Percentiles rank a stretch among this genome's conserved stretches.
Evolutionary conservation across 352 stramenopile species (phyloP).

Genomic region (Pythium plurisporium): DNA sequence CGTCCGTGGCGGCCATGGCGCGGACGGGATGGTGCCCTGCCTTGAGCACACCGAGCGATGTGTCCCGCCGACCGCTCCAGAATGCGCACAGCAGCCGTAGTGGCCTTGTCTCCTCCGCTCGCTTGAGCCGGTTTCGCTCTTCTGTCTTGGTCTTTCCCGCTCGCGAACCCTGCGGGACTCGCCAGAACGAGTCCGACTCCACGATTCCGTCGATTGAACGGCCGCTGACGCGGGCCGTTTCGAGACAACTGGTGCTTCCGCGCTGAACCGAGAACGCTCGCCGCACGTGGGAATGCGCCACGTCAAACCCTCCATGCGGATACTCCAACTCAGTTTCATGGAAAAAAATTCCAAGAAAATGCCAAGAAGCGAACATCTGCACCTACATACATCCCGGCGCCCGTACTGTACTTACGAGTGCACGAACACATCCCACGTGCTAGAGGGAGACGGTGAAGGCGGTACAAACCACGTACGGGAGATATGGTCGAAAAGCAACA

Average conservation of each 20-base stretch:
- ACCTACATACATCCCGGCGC: background rate
- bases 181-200: slow-evolving; percentile 8
- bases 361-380: background rate
- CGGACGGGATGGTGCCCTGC: slow-evolving; percentile 2
- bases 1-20: background rate
- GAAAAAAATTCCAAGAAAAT: slow-evolving; percentile 7
- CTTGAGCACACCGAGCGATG: background rate
- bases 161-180: background rate
- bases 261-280: slow-evolving; percentile 17
- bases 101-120: background rate
- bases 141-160: background rate
- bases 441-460: background rate
- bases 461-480: slow-evolving; percentile 63
- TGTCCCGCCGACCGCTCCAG: background rate
- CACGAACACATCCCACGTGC: slow-evolving; percentile 29
- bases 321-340: slow-evolving; percentile 9
- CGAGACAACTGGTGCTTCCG: slow-evolving; percentile 8
- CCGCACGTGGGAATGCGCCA: background rate
- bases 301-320: background rate
- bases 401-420: slow-evolving; percentile 6
- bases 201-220: slow-evolving; percentile 5
- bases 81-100: background rate
- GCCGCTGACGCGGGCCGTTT: slow-evolving; percentile 7
- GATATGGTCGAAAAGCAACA: slow-evolving; percentile 55
- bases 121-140: background rate